phyloP scores from a whole-genome alignment of 306 rosid species.

The Corylus avellana region DNA sequence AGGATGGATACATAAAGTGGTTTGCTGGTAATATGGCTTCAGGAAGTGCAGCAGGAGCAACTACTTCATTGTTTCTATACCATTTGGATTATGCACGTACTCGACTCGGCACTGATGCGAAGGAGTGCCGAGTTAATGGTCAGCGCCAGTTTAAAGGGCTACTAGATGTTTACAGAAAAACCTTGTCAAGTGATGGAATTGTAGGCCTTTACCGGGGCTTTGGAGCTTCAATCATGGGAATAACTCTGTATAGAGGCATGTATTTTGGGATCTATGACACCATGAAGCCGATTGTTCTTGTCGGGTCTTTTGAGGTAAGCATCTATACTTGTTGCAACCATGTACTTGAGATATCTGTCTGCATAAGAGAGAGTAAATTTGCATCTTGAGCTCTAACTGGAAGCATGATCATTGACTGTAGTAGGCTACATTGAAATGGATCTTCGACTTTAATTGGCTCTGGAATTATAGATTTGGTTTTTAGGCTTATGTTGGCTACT shows the following conservation, averaged over 20 bases:
- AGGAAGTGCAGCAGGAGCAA: slow-evolving; percentile 99
- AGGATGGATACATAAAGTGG: slow-evolving; percentile 87
- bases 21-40: slow-evolving; percentile 98
- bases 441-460: neutral
- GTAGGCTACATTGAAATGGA: neutral
- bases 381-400: neutral
- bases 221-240: slow-evolving; percentile 86
- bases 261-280: slow-evolving; percentile 96
- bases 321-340: slow-evolving; percentile 14
- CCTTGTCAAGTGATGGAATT: slow-evolving; percentile 81
- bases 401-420: neutral
- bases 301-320: slow-evolving; percentile 82
- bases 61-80: slow-evolving; percentile 80
- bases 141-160: slow-evolving; percentile 82
- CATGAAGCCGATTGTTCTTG: slow-evolving; percentile 81
- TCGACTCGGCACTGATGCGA: slow-evolving; percentile 77
- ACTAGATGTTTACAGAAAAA: slow-evolving; percentile 75
- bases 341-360: slow-evolving; percentile 1
- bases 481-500: no score
- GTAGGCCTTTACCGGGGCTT: slow-evolving; percentile 88
- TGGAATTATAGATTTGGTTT: no score
- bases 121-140: slow-evolving; percentile 39
- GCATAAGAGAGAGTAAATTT: neutral
- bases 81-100: slow-evolving; percentile 95
- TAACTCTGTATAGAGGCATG: slow-evolving; percentile 92